Conservation (phyloP, 345 rosid genomes). For the Sisymbrium irio region DNA sequence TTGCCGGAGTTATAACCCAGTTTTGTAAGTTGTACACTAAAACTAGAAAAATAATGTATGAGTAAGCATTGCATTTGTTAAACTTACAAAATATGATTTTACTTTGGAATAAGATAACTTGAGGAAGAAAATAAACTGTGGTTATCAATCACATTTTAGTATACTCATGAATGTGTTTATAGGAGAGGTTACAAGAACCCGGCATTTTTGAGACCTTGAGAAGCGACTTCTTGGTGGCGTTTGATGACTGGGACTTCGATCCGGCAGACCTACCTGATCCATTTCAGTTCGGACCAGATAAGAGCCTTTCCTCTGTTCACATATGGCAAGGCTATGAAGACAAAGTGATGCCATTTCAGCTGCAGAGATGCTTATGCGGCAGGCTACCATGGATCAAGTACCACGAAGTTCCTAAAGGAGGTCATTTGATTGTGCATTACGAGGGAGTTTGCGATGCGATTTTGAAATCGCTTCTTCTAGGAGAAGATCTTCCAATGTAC, state of each 20-base stretch:
- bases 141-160: not conserved
- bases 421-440: constrained; percentile 82
- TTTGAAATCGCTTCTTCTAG: constrained; percentile 59
- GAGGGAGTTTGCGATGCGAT: constrained; percentile 66
- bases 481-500: constrained; percentile 54
- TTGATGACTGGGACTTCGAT: constrained; percentile 85
- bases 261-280: constrained; percentile 59
- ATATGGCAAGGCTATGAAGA: constrained; percentile 91
- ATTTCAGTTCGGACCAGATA: constrained; percentile 24
- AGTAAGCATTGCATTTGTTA: not conserved
- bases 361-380: constrained; percentile 56
- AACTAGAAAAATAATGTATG: not conserved
- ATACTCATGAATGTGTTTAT: constrained; percentile 13
- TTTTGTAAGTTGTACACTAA: not conserved
- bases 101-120: not conserved
- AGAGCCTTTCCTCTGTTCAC: constrained; percentile 48
- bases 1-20: not conserved
- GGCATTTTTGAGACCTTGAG: constrained; percentile 60
- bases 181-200: constrained; percentile 54
- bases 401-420: constrained; percentile 85
- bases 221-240: constrained; percentile 53
- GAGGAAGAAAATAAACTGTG: not conserved
- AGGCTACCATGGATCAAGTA: constrained; percentile 78
- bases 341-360: constrained; percentile 76
- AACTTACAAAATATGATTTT: not conserved